Evolutionary conservation across 2,329 filamentous ascomycete species (phyloP), one percentile per base, ranked within the genome.

Genomic region (Phoma sp.): DNA sequence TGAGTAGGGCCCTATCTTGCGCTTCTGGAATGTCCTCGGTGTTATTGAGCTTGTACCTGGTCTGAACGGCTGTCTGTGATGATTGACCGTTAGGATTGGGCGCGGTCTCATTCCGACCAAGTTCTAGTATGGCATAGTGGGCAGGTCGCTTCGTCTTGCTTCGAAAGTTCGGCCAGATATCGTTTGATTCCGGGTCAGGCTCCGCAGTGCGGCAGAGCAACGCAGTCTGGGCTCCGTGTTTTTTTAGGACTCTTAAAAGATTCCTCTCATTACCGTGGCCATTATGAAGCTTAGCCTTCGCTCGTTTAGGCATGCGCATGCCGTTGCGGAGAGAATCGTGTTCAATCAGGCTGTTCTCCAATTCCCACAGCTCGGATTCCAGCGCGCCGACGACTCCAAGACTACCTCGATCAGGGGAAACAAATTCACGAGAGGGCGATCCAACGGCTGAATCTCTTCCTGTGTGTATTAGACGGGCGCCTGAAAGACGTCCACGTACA

Each of bases 121-220:
- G 54, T 10, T 68, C 54, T 3, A 70, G 49, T 7, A 63, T 25
- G 7, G 51, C 55, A 47, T 73, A 72, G 2, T 49, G 60, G n/a
- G 60, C 64, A 2, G 69, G 69, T 22, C 67, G 47, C 51, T 69
- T 70, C 25, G 47, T 52, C 10, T 48, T 37, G 47, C 64, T 70
- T 29, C 72, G 70, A 22, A 69, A 66, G 8, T 67, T 55, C 7
- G 72, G 73, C 72, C 72, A 75, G 4, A 75, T 65, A 39, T 75
- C 72, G 42, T 71, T 75, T 5, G 69, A 70, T 11, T 58, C 24
- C 4, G 67, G 57, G 18, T 67, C 56, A 24, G 65, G 58, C 13
- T 35, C 36, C 13, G 48, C 36, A 8, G 44, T 59, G 23, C 55
- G 54, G 42, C 71, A 73, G 22, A 61, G 32, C 35, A 73, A 49